A percentile compares a stretch with the other conserved stretches of the same genome.
Conservation (phyloP, 768 basidiomycete genomes). For the Gymnopilus dilepis region DNA sequence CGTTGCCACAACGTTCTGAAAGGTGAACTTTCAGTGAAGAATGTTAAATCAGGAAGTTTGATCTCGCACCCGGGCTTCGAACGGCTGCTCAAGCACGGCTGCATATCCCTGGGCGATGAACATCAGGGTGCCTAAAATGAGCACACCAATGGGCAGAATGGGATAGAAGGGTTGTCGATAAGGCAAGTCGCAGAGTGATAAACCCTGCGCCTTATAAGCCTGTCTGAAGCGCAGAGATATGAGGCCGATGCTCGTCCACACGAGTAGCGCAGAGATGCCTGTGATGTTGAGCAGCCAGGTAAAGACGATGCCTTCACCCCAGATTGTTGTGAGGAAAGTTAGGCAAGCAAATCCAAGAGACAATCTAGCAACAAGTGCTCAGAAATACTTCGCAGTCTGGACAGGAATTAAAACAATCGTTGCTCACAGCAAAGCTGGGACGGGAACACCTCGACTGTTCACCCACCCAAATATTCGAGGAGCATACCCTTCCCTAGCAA, state of each 20-base stretch:
- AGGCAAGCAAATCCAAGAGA: constrained; percentile 53
- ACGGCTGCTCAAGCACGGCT: constrained; percentile 48
- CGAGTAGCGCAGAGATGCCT: constrained; percentile 69
- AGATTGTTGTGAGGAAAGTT: constrained; percentile 62
- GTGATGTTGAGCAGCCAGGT: constrained; percentile 67
- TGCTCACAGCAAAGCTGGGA: constrained; percentile 55
- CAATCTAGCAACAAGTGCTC: no score
- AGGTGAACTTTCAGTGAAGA: neutral
- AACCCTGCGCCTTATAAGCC: constrained; percentile 62
- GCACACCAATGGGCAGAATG: constrained; percentile 52
- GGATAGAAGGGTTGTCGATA: constrained; percentile 63
- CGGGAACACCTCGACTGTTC: constrained; percentile 67
- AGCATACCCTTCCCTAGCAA: constrained; percentile 71
- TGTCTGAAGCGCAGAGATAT: constrained; percentile 65
- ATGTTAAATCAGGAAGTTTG: constrained; percentile 1
- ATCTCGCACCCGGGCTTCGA: constrained; percentile 44
- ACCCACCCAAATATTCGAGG: constrained; percentile 69
- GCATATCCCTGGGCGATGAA: constrained; percentile 62
- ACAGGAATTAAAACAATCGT: constrained; percentile 23
- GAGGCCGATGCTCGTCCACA: constrained; percentile 64
- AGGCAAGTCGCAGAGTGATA: constrained; percentile 57
- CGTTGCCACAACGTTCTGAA: constrained; percentile 58
- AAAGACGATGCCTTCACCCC: constrained; percentile 60
- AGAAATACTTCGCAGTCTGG: no score
- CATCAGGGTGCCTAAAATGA: constrained; percentile 55